Conservation (phyloP, 306 rosid species). For the Astragalus glycyphyllos region DNA sequence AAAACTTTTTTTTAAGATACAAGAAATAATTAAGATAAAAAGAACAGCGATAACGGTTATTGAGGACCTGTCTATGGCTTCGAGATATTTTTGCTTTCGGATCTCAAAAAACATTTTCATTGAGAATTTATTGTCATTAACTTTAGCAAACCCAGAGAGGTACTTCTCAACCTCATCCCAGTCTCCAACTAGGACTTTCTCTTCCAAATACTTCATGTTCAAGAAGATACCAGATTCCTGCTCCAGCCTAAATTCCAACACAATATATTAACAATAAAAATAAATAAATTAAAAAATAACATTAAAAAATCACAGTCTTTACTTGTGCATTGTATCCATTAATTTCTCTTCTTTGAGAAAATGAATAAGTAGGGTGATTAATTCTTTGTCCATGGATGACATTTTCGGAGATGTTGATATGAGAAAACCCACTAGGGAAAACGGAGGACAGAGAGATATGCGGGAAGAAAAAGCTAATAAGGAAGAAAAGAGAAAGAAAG, state of each 20-base stretch:
- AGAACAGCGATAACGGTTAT: not conserved
- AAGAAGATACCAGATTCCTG: conserved; percentile 76
- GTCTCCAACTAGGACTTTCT: conserved; percentile 65
- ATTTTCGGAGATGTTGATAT: conserved; percentile 31
- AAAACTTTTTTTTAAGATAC: conserved; percentile 10
- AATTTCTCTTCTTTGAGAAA: conserved; percentile 78
- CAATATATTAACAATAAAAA: not conserved
- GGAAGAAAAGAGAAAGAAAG: not conserved
- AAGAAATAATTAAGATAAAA: not conserved
- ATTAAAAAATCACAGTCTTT: conserved; percentile 8
- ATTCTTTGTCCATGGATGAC: conserved; percentile 71
- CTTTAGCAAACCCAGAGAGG: conserved; percentile 67
- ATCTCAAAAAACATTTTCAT: conserved; percentile 76
- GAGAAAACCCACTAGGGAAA: no score
- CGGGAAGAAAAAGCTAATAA: conserved; percentile 39
- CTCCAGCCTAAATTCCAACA: conserved; percentile 58
- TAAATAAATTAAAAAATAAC: not conserved
- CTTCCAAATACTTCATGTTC: conserved; percentile 79
- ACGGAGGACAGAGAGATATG: not conserved
- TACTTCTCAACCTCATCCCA: conserved; percentile 87
- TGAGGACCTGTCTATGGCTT: conserved; percentile 75
- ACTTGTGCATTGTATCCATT: conserved; percentile 72
- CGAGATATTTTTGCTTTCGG: conserved; percentile 85
- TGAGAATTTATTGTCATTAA: conserved; percentile 72
- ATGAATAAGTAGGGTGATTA: conserved; percentile 78